Conservation (phyloP, 1,284 basidiomycete genomes). For the Marasmius oreades region DNA sequence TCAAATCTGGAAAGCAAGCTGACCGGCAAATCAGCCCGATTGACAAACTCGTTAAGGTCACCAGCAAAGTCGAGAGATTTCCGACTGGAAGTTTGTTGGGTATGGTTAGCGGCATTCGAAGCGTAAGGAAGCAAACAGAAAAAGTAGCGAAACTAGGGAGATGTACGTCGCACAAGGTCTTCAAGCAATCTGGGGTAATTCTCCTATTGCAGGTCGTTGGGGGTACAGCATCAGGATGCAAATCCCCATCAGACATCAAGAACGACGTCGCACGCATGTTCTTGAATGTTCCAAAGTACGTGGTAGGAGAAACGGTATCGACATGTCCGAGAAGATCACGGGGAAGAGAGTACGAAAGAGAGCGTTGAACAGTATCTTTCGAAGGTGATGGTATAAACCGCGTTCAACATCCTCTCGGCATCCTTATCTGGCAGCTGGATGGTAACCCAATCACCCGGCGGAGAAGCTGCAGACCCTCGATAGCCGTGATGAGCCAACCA, state of each 20-base stretch:
- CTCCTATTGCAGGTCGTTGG: conserved; percentile 43
- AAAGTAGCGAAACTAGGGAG: not conserved
- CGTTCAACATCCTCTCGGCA: conserved; percentile 54
- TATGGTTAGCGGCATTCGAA: conserved; percentile 39
- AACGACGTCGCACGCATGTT: conserved; percentile 20
- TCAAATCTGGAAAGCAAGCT: not conserved
- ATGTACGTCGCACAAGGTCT: conserved; percentile 49
- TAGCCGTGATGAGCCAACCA: conserved; percentile 57
- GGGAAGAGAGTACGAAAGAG: conserved; percentile 54
- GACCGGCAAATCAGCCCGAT: conserved; percentile 47
- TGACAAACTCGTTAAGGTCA: conserved; percentile 56
- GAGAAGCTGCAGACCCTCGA: conserved; percentile 27
- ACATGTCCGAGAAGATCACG: conserved; percentile 46
- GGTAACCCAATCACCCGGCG: conserved; percentile 54
- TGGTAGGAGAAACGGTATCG: conserved; percentile 54
- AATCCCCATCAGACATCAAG: conserved; percentile 33
- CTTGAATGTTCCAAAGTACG: conserved; percentile 51
- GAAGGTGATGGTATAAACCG: conserved; percentile 50
- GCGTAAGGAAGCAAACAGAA: not conserved
- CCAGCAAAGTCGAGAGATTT: conserved; percentile 60
- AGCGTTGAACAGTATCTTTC: conserved; percentile 38
- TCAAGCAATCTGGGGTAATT: conserved; percentile 58
- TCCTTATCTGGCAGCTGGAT: conserved; percentile 51
- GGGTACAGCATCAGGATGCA: conserved; percentile 29
- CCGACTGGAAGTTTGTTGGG: conserved; percentile 37